phyloP scores from a whole-genome alignment of 2,329 filamentous ascomycete species.

The Orbilia blumenaviensis region DNA sequence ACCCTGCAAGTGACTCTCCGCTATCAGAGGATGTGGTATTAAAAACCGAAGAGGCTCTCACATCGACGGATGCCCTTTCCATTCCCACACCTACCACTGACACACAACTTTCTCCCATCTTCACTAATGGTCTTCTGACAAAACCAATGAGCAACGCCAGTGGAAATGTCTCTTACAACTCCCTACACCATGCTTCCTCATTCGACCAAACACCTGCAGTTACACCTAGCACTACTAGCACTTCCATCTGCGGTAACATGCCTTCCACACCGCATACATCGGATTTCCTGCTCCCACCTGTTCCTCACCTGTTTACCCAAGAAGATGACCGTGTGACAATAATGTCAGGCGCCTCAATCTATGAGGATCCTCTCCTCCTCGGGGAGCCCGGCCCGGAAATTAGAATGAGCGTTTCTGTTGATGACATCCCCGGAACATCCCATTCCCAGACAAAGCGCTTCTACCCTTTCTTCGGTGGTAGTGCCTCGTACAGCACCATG shows the following conservation, averaged over 20 bases:
- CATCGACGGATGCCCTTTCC: slow-evolving; percentile 36
- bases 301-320: slow-evolving; percentile 28
- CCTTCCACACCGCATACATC: slow-evolving; percentile 49
- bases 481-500: slow-evolving; percentile 56
- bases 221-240: slow-evolving; percentile 52
- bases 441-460: slow-evolving; percentile 54
- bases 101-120: slow-evolving; percentile 36
- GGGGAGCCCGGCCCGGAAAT: slow-evolving; percentile 58
- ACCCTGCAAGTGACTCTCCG: slow-evolving; percentile 57
- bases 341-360: slow-evolving; percentile 51
- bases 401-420: slow-evolving; percentile 57
- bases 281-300: slow-evolving; percentile 43
- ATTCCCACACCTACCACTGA: slow-evolving; percentile 50
- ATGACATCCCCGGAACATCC: slow-evolving; percentile 56
- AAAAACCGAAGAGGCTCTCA: slow-evolving; percentile 31
- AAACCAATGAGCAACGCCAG: slow-evolving; percentile 51
- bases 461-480: slow-evolving; percentile 57
- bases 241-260: slow-evolving; percentile 48
- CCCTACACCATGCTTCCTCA: slow-evolving; percentile 48
- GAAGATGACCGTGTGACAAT: slow-evolving; percentile 52
- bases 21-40: slow-evolving; percentile 30
- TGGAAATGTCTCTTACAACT: slow-evolving; percentile 37
- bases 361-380: slow-evolving; percentile 55
- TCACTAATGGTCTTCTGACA: slow-evolving; percentile 36
- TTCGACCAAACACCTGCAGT: slow-evolving; percentile 53